Base-by-base conservation (phyloP, 2,329 filamentous ascomycete species). In the Pseudocercospora vitis region DNA sequence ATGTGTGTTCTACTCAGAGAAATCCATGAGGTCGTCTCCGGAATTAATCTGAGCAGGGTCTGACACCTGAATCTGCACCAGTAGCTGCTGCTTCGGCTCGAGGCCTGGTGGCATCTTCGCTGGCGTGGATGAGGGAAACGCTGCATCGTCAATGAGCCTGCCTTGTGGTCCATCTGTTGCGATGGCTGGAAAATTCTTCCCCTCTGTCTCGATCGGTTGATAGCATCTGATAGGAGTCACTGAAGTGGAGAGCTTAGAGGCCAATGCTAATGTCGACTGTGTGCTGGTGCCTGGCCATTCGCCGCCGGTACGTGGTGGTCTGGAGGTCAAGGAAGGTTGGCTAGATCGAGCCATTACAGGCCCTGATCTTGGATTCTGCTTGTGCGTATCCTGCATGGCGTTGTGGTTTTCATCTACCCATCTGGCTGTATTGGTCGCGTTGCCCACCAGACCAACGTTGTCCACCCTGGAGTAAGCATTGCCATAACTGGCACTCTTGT, bases 391-490 rank as follows among this genome's bases (percentile, higher is more conserved):
- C 12, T 29, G 21, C 11, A 16, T 18, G 1, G 18, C 12, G n/a
- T 45, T 14, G n/a, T 45, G 16, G 9, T 45, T n/a, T 12, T 45
- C 40, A 8, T 39, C 40, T 19, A 51, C 24, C 59, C 59, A 61
- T 32, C 35, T 7, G 8, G 54, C 56, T 7, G 37, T 35, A 31
- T 35, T 55, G 9, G 44, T 47, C 3, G 54, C 33, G 32, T 53
- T 51, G 9, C 48, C 54, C n/a, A 42, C 31, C 7, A 62, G 49
- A 14, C 59, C 59, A 11, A 53, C 42, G 3, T 21, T 24, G 42
- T 62, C 59, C 9, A 58, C 53, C 26, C 32, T 55, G 4, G 53
- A 49, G 28, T 55, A 58, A 24, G 47, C 48, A 12, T 47, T 47
- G 29, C 37, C 48, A 26, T 51, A 52, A n/a, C 23, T n/a, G 12